phyloP scores from a whole-genome alignment of 208 protist species.

The Trypanosoma vivax region DNA sequence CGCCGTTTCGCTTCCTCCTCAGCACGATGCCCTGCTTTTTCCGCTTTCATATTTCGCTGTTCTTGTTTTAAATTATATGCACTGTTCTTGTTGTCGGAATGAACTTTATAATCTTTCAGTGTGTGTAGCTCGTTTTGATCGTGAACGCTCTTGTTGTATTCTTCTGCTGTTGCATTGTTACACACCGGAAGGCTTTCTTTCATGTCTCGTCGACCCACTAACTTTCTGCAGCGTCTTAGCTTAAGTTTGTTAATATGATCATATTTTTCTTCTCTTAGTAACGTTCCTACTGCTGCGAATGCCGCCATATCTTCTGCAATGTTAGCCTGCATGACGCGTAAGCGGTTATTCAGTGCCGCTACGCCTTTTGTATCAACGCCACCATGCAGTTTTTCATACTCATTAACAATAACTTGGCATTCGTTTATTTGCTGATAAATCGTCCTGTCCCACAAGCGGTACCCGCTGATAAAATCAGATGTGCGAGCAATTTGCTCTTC shows the following conservation, averaged over 20 bases:
- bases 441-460: constrained; percentile 46
- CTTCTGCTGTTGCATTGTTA: background rate
- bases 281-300: constrained; percentile 30
- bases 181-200: background rate
- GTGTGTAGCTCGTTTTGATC: constrained; percentile 2
- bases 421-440: constrained; percentile 34
- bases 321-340: constrained; percentile 19
- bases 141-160: background rate
- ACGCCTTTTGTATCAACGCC: constrained; percentile 1
- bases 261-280: constrained; percentile 50
- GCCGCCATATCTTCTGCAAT: constrained; percentile 33
- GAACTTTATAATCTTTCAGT: background rate
- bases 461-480: constrained; percentile 44
- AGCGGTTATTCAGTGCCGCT: constrained; percentile 14
- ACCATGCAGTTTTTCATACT: constrained; percentile 10
- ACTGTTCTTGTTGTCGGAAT: background rate
- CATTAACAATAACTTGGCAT: constrained; percentile 31
- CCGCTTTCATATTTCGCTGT: background rate
- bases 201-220: background rate
- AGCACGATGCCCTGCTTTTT: background rate
- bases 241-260: constrained; percentile 28
- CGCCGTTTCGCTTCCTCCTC: background rate
- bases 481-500: constrained; percentile 65
- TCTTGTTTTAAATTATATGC: background rate
- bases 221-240: background rate